phyloP scores from a whole-genome alignment of 2,329 filamentous ascomycete genomes.

The Alternaria brassicicola region DNA sequence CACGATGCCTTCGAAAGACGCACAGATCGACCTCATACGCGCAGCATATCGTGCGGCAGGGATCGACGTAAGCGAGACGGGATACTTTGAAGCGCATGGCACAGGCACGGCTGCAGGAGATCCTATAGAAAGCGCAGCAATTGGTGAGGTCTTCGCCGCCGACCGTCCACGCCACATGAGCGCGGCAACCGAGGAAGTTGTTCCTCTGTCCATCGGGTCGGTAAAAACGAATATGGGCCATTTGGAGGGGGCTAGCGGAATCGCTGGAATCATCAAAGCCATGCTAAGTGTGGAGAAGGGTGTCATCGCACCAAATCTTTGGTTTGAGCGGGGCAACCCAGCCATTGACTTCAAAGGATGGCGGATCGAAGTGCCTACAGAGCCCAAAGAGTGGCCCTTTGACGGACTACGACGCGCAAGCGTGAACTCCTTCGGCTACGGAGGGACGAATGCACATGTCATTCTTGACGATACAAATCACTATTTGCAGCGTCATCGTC shows the following conservation, averaged over 20 bases:
- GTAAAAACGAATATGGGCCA: conserved; percentile 52
- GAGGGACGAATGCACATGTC: conserved; percentile 32
- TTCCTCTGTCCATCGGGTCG: conserved; percentile 21
- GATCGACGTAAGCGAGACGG: conserved; percentile 36
- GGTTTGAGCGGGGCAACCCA: conserved; percentile 20
- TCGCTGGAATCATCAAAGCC: conserved; percentile 49
- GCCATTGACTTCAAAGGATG: conserved; percentile 19
- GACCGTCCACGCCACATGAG: conserved; percentile 2
- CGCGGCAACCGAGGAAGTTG: conserved; percentile 6
- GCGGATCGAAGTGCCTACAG: conserved; percentile 18
- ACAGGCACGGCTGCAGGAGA: conserved; percentile 41
- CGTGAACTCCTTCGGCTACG: conserved; percentile 31
- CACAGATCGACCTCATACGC: conserved; percentile 42
- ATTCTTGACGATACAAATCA: conserved; percentile 36
- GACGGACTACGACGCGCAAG: conserved; percentile 18
- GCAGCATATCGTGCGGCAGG: conserved; percentile 47
- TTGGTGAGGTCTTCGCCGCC: conserved; percentile 13
- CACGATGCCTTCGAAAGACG: conserved; percentile 51
- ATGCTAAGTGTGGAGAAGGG: conserved; percentile 49
- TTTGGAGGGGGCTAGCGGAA: conserved; percentile 48
- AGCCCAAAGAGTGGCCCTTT: conserved; percentile 20
- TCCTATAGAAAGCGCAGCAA: conserved; percentile 19
- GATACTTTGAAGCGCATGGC: conserved; percentile 32
- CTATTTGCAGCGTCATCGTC: conserved; percentile 12
- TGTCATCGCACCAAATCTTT: conserved; percentile 37